Conservation (phyloP, 2,329 filamentous ascomycete species). For the Epichloe baconii region DNA sequence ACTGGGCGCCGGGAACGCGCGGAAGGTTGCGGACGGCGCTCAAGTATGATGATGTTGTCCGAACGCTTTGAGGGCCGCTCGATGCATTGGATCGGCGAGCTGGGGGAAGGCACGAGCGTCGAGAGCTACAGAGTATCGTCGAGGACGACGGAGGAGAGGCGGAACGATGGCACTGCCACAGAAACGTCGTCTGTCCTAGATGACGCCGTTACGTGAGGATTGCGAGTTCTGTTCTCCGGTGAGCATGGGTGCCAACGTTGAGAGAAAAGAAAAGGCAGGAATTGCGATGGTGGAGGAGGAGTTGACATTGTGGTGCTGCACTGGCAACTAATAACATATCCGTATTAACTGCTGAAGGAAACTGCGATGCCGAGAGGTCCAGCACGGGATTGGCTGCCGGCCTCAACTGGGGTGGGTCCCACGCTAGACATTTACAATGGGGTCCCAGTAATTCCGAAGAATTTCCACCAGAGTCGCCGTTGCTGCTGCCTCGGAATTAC, state of each 20-base stretch:
- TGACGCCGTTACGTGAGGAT: background rate
- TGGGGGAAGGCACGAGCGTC: background rate
- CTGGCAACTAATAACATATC: too few relatives aligned
- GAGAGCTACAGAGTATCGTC: background rate
- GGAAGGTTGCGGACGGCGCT: constrained; percentile 45
- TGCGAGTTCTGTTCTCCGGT: background rate
- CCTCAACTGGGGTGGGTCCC: too few relatives aligned
- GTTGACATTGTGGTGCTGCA: background rate
- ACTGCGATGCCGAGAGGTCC: background rate
- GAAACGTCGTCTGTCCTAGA: background rate
- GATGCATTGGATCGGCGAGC: constrained; percentile 49
- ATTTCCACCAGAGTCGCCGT: too few relatives aligned
- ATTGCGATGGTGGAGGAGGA: too few relatives aligned
- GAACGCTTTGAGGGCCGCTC: constrained; percentile 55
- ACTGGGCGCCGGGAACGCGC: constrained; percentile 24
- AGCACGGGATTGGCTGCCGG: constrained; percentile 1
- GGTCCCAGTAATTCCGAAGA: too few relatives aligned
- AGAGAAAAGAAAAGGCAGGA: background rate
- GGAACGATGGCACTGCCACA: background rate
- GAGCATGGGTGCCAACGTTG: background rate
- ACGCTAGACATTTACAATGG: too few relatives aligned
- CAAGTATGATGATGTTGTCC: constrained; percentile 54
- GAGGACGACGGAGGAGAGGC: background rate
- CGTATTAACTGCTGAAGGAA: too few relatives aligned
- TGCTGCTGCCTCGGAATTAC: too few relatives aligned